Evolutionary conservation across 2,329 filamentous ascomycete species (phyloP), one percentile per base, ranked within the genome.

Genomic region (Fusarium sp.): DNA sequence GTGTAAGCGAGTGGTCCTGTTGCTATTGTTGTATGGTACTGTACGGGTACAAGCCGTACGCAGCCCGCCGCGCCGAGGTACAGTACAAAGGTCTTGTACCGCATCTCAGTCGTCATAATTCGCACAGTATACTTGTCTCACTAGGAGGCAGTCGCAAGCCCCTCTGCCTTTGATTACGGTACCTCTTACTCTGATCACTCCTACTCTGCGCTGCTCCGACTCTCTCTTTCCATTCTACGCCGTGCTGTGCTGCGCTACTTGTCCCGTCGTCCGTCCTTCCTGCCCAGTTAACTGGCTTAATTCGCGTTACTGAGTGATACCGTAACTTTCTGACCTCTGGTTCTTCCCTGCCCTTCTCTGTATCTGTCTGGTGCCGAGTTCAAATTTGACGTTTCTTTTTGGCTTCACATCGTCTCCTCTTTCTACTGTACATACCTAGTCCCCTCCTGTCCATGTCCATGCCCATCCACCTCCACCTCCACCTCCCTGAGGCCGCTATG

Each of bases 61-160:
- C 73, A 74, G 73, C 70, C 73, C 74, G 71, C 73, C 75, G 72
- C 75, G 69, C 74, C 72, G 70, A 80, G 64, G 76, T 78, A 80
- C 74, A 78, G 78, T 80, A 78, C 79, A 76, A 76, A 51, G 57
- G 55, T 47, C 68, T 73, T 78, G 79, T 80, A 81, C 74, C 66
- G 67, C 64, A 40, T 54, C 61, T 40, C 50, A 21, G 40, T 9
- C 16, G 11, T 5, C 16, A 5, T 0, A 55, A 55, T 66, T 60
- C 77, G 77, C 79, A 81, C 80, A 69, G 80, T 80, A 69, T 81
- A 81, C 80, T 68, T 77, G 14, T 42, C 21, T 13, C 25, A 43
- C 41, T 53, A 59, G 59, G 51, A 59, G 49, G 37, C 51, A 71
- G 50, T 75, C 63, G 67, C 71, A 74, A 74, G 71, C 72, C 73